phyloP scores from a whole-genome alignment of 2,329 filamentous ascomycete species.

The Aspergillus aculeatinus region DNA sequence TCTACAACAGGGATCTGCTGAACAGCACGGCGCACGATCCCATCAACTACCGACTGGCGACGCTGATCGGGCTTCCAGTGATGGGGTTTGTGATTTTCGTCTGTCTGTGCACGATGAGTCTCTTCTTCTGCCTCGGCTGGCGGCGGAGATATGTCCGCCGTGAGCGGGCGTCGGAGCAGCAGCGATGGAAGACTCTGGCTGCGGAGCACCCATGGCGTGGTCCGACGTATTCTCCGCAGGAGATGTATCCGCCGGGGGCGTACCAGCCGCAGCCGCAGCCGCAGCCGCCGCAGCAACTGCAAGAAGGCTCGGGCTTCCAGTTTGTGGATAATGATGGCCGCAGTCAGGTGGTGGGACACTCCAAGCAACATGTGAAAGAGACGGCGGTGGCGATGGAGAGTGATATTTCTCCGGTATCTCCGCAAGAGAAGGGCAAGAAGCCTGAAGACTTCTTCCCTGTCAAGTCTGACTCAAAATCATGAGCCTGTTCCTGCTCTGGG shows the following conservation, averaged over 20 bases:
- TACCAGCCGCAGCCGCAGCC: constrained; percentile 9
- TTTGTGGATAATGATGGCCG: constrained; percentile 32
- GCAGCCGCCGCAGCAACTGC: constrained; percentile 12
- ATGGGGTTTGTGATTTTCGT: constrained; percentile 43
- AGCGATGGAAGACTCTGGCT: constrained; percentile 15
- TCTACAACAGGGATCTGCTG: constrained; percentile 27
- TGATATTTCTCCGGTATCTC: constrained; percentile 13
- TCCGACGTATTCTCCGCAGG: constrained; percentile 5
- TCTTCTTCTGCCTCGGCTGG: constrained; percentile 44
- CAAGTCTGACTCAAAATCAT: background rate
- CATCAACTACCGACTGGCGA: constrained; percentile 32
- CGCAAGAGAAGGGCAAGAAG: constrained; percentile 12
- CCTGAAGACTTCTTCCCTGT: constrained; percentile 2
- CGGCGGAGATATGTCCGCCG: constrained; percentile 39
- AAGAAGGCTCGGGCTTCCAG: constrained; percentile 18
- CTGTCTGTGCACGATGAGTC: constrained; percentile 32
- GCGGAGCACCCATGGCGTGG: constrained; percentile 1
- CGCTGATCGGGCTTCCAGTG: constrained; percentile 46
- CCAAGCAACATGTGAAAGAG: constrained; percentile 7
- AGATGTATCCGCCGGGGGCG: constrained; percentile 14
- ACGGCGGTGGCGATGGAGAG: constrained; percentile 10
- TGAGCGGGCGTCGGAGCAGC: constrained; percentile 26
- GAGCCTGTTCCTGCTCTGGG: background rate
- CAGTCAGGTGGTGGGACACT: constrained; percentile 19
- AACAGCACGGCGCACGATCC: constrained; percentile 15